Base-by-base conservation (phyloP, 306 rosid genomes). In the Elaeagnus macrophylla region DNA sequence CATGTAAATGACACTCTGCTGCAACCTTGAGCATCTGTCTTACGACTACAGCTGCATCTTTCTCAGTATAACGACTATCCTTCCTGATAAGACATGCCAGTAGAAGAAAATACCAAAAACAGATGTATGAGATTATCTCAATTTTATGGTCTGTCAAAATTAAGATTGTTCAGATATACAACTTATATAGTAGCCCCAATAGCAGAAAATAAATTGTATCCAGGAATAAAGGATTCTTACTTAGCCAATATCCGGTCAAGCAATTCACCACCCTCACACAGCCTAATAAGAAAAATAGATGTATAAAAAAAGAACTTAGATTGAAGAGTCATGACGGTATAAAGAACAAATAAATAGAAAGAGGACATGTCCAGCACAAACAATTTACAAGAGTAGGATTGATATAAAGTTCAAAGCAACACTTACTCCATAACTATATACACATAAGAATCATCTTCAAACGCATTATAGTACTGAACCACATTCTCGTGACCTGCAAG, bases 21-120 rank as follows among this genome's bases (percentile, higher is more conserved):
- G 99, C 95, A 70, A 93, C 99, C 76, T 87, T 87, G 44, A 93
- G 96, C 99, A 93, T 93, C 80, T 93, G 99, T 64, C 99, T 74
- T 51, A 93, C 96, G 44, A 87, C 78, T 49, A 93, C 96, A 8
- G 96, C 99, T 3, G 96, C 96, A 73, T 93, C 99, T 53, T 87
- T 93, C 75, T 93, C 96, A 17, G 95, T 57, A 44, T 93, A 93
- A 18, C 99, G 95, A 67, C 95, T 93, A 69, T 87, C 95, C 79
- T 87, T 93, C 86, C 99, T 93, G 88, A 54, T 74, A 69, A 51
- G 40, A 8, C 51, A 61, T 48, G 62, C 65, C 61, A 60, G 62
- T 56, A 67, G 54, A 59, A 68, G 56, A 61, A 52, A 59, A 15
- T 44, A 51, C 68, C 11, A 53, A 64, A 55, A 51, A 62, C 36